These are phyloP conservation scores for Aciculosporium take DNA, from an alignment of 2,329 filamentous ascomycete genomes.

Conservation along the genomic window DNA sequence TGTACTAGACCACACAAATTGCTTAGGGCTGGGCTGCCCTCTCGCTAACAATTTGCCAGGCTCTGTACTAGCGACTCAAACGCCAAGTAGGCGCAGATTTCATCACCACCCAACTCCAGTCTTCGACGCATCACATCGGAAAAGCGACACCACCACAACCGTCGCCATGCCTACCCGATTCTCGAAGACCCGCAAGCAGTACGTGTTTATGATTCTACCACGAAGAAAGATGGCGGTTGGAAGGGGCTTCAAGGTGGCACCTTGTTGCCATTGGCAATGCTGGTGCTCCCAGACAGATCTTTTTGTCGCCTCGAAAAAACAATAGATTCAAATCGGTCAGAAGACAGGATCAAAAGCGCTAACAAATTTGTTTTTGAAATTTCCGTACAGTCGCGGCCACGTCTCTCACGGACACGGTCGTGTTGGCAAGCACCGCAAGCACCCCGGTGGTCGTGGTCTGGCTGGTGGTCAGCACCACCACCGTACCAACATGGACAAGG, in stretches of 20 bases:
- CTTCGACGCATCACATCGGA: slow-evolving; percentile 23
- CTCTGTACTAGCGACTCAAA: slow-evolving; percentile 13
- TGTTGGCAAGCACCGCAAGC: slow-evolving; percentile 98
- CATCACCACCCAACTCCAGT: slow-evolving; percentile 23
- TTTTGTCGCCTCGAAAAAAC: not conserved
- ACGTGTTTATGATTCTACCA: slow-evolving; percentile 27
- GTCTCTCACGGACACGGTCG: slow-evolving; percentile 97
- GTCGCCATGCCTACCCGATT: slow-evolving; percentile 60
- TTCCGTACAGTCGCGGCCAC: slow-evolving; percentile 65
- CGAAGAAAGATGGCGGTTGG: not conserved
- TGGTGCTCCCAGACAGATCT: not conserved
- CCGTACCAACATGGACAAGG: slow-evolving; percentile 52
- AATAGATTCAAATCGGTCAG: not conserved
- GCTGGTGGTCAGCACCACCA: slow-evolving; percentile 97
- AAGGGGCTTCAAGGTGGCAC: slow-evolving; percentile 3
- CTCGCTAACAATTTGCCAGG: slow-evolving; percentile 23
- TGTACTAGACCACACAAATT: not conserved
- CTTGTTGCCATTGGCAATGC: slow-evolving; percentile 12
- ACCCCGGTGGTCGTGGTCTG: slow-evolving; percentile 67
- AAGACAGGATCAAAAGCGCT: not conserved
- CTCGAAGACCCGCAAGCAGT: slow-evolving; percentile 67
- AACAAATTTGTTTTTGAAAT: not conserved
- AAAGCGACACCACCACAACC: slow-evolving; percentile 31
- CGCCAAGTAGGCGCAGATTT: slow-evolving; percentile 22
- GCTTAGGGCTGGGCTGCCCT: slow-evolving; percentile 29